These are phyloP conservation scores for Pyrenophora teres DNA, from an alignment of 2,329 filamentous ascomycete genomes.

Conservation along the genomic window DNA sequence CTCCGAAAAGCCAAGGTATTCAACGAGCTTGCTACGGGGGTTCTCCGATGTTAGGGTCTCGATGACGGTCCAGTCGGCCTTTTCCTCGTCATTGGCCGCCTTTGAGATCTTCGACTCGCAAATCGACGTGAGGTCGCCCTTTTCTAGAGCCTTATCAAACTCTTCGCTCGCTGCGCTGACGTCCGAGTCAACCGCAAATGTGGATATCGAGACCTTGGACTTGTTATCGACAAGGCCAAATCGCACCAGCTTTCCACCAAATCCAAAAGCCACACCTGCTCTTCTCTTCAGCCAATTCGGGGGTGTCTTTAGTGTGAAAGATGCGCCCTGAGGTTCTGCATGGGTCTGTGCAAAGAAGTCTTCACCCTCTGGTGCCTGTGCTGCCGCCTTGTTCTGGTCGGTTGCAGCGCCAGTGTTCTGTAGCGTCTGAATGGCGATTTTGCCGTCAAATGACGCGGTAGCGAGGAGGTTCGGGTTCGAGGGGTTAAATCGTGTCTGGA, in stretches of 20 bases:
- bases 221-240: slow-evolving; percentile 70
- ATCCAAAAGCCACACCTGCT: slow-evolving; percentile 86
- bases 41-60: slow-evolving; percentile 84
- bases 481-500: slow-evolving; percentile 92
- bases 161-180: slow-evolving; percentile 83
- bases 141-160: slow-evolving; percentile 81
- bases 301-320: slow-evolving; percentile 82
- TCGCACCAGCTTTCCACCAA: slow-evolving; percentile 87
- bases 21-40: slow-evolving; percentile 81
- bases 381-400: slow-evolving; percentile 61
- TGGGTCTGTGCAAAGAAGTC: slow-evolving; percentile 97
- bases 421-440: slow-evolving; percentile 89
- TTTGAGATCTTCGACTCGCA: slow-evolving; percentile 78
- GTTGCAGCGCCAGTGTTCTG: slow-evolving; percentile 86
- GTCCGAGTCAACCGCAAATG: slow-evolving; percentile 85
- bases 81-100: slow-evolving; percentile 85
- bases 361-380: slow-evolving; percentile 78
- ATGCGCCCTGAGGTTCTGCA: slow-evolving; percentile 84
- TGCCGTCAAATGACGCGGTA: slow-evolving; percentile 96
- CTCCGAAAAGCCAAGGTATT: slow-evolving; percentile 85
- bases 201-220: slow-evolving; percentile 81
- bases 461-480: slow-evolving; percentile 90
- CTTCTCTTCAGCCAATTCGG: slow-evolving; percentile 91
- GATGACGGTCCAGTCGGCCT: slow-evolving; percentile 94
- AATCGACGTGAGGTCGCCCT: slow-evolving; percentile 76